Evolutionary conservation across 2,329 filamentous ascomycete species (phyloP), one percentile per base, ranked within the genome.

Genomic region (Microcera coccophila): DNA sequence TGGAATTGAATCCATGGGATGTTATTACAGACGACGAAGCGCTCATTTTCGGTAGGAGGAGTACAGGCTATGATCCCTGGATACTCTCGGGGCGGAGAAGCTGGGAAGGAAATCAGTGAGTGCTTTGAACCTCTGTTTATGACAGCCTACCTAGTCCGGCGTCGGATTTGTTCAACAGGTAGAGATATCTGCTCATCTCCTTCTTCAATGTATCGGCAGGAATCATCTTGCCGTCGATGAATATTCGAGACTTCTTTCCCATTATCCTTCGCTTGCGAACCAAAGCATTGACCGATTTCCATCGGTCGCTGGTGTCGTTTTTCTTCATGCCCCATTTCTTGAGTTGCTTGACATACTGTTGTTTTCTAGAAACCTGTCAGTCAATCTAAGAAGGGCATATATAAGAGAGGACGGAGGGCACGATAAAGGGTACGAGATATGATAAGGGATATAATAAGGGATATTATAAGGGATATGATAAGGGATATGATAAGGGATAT

Each of bases 311-410:
- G 11, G 34, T 44, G 4, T 22, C 8, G 20, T 44, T 31, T 15
- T 37, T 39, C 10, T 19, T n/a, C 29, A 43, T 35, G 10, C 32
- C 18, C 41, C 37, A 44, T 11, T 3, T 24, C 18, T 24, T 17
- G 2, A 44, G 18, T 32, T 28, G 15, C 18, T 19, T 12, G 12
- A 39, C 33, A 31, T 43, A 43, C 12, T 43, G 29, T 14, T 8
- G 36, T 9, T 39, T 39, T 39, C 37, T 39, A 3, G 29, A 33
- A 4, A 14, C 2, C 3, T 3, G 21, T 4, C 10, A 4, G 5
- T 44, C 16, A 31, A 34, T 15, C 29, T 15, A 8, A n/a, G 11
- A n/a, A 8, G 29, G 15, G 15, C 14, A 14, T 28, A 28, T 28
- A 28, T 9, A 28, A 32, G 29, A 8, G 29, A n/a, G 12, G 8